phyloP scores from a whole-genome alignment of 1,139 yeast genomes.

The Hyphopichia buzzinii region DNA sequence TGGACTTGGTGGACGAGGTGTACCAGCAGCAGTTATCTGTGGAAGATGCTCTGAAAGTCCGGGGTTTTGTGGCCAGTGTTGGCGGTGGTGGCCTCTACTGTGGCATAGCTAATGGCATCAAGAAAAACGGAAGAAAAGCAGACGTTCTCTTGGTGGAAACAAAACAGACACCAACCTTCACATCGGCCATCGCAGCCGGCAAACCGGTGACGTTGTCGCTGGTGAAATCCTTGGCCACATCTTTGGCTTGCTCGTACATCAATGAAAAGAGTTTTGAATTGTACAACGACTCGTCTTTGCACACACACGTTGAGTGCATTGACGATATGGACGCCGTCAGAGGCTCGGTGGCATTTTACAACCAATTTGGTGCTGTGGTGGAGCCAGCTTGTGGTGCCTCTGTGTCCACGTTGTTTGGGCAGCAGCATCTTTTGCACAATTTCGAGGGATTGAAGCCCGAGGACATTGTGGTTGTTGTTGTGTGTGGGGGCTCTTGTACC shows the following conservation, averaged over 20 bases:
- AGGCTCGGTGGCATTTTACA: constrained; percentile 27
- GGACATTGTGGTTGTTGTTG: constrained; percentile 35
- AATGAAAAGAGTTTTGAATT: constrained; percentile 28
- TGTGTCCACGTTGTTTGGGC: constrained; percentile 23
- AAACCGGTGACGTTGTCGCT: constrained; percentile 24
- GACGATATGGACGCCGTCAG: constrained; percentile 37
- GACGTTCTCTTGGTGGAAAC: constrained; percentile 38
- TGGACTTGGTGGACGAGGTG: constrained; percentile 34
- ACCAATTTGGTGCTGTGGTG: constrained; percentile 22
- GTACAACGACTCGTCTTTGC: constrained; percentile 13
- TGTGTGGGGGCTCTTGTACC: constrained; percentile 41
- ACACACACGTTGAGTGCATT: constrained; percentile 23
- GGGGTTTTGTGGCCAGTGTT: constrained; percentile 39
- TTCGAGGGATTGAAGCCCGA: constrained; percentile 24
- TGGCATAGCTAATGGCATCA: constrained; percentile 34
- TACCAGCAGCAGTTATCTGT: constrained; percentile 16
- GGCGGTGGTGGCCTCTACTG: constrained; percentile 47
- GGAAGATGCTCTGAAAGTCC: constrained; percentile 18
- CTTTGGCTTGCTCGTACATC: constrained; percentile 40
- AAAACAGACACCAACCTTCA: constrained; percentile 37
- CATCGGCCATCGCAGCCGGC: constrained; percentile 27
- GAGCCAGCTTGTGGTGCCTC: constrained; percentile 49
- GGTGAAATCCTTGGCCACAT: constrained; percentile 37
- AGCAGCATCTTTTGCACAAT: constrained; percentile 18
- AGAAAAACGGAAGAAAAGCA: constrained; percentile 17